Evolutionary conservation across 768 basidiomycete genomes (phyloP), one percentile per base, ranked within the genome.

Genomic region (Dendrothele bispora): DNA sequence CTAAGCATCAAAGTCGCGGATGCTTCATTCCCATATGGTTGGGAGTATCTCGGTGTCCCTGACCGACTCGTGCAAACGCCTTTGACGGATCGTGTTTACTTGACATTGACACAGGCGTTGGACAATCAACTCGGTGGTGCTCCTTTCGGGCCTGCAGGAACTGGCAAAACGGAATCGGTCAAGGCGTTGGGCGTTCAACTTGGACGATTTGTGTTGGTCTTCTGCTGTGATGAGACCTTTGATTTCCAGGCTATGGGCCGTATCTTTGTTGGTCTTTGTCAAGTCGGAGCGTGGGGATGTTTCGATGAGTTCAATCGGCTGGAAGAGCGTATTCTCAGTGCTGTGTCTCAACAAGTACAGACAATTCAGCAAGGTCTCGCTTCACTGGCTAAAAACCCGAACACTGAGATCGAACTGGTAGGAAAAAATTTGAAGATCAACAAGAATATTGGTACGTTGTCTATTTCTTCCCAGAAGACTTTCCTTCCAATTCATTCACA

Each of bases 201-300:
- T 5, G 97, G 97, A 32, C 86, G 97, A 29, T 99, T 99, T 60
- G 97, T 99, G n/a, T 78, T 99, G 39, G 97, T 99, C n/a, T 99
- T 99, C 73, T 98, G 97, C 64, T 99, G 97, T 61, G 97, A 99
- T 67, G 97, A 99, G 66, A 97, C 91, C 0, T 98, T 99, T 67
- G 97, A 99, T 67, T 98, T 98, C 77, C 95, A 98, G 64, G 97
- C 97, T 1, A 98, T 99, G 97, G 97, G 97, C 53, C 90, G 97
- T 53, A 98, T 99, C 57, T 99, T 99, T 63, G 86, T 98, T 58
- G 97, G 97, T 43, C 80, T 99, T 12, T 99, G 97, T 70, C 95
- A 97, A 75, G 97, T 98, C 28, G 97, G 97, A 26, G 97, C 97
- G 1, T 99, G 97, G 97, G 97, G 97, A 11, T 95, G 91, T 61